Percentiles rank a stretch among this genome's conserved stretches.
Evolutionary conservation across 73 alveolate genomes (phyloP).

Genomic region (Breviolum minutum): DNA sequence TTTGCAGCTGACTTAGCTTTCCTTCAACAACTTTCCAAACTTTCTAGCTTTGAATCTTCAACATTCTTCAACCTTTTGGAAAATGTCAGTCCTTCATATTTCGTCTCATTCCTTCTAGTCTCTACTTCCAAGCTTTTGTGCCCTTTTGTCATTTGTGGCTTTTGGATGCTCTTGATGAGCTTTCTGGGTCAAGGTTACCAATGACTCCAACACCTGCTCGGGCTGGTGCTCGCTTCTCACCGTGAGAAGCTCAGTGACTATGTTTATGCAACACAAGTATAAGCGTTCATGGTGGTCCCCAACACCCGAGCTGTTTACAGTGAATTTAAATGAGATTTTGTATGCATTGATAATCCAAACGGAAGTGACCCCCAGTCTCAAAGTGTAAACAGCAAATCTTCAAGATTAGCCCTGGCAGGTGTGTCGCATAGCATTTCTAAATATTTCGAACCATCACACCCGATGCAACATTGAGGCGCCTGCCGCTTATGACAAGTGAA

Average conservation of each 20-base stretch:
- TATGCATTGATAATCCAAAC: no score
- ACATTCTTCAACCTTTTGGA: background rate
- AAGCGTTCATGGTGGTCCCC: background rate
- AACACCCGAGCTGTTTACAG: no score
- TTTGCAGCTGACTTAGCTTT: background rate
- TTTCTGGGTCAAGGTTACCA: constrained; percentile 1
- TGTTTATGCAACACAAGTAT: background rate
- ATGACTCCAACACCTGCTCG: constrained; percentile 68
- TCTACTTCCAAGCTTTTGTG: no score
- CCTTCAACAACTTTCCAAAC: background rate
- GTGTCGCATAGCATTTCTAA: no score
- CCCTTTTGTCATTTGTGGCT: no score
- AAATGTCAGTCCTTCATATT: background rate
- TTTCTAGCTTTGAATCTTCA: no score
- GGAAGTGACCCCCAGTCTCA: background rate
- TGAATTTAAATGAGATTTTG: no score
- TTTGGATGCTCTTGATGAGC: no score
- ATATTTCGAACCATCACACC: no score
- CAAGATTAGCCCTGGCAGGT: background rate
- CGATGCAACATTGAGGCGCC: background rate
- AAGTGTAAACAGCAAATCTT: background rate
- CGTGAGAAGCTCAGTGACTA: background rate
- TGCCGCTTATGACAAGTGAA: constrained; percentile 47
- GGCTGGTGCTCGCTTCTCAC: constrained; percentile 61
- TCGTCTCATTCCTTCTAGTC: no score